Conservation (phyloP, 2,329 filamentous ascomycete species). For the Talaromyces piceae region DNA sequence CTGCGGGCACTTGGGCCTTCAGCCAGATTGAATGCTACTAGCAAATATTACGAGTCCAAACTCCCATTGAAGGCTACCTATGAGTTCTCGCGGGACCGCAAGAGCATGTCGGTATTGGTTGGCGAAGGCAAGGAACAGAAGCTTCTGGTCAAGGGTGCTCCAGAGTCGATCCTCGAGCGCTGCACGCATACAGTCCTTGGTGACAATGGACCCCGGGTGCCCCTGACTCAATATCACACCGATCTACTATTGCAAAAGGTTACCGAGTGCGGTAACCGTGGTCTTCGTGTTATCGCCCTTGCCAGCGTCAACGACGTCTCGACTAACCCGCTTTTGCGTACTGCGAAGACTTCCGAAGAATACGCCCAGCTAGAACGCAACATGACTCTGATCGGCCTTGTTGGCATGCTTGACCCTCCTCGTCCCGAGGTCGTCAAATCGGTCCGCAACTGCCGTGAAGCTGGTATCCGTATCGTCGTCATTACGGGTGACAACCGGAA, state of each 20-base stretch:
- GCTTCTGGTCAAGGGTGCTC: conserved; percentile 91
- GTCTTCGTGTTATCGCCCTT: conserved; percentile 89
- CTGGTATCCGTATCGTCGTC: conserved; percentile 93
- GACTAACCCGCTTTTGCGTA: conserved; percentile 60
- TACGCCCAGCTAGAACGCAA: conserved; percentile 86
- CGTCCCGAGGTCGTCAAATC: conserved; percentile 82
- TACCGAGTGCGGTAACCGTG: conserved; percentile 81
- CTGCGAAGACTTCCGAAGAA: conserved; percentile 73
- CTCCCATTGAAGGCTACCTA: conserved; percentile 75
- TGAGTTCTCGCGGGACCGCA: conserved; percentile 94
- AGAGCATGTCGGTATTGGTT: conserved; percentile 98
- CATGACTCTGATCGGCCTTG: conserved; percentile 87
- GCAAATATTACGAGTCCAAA: conserved; percentile 72
- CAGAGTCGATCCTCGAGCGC: conserved; percentile 86
- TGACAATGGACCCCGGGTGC: conserved; percentile 66
- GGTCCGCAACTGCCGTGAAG: conserved; percentile 81
- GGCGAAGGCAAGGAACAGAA: conserved; percentile 62
- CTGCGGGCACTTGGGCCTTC: conserved; percentile 42
- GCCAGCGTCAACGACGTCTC: conserved; percentile 73
- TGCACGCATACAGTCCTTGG: conserved; percentile 79
- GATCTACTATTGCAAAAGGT: conserved; percentile 71
- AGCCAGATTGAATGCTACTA: conserved; percentile 70
- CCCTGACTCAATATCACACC: conserved; percentile 61
- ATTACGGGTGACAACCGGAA: conserved; percentile 98
- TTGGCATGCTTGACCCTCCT: conserved; percentile 94